Percentiles rank a stretch among this genome's conserved stretches.
Conservation (phyloP, 164 flowering plant species). For the Warburgia ugandensis region DNA sequence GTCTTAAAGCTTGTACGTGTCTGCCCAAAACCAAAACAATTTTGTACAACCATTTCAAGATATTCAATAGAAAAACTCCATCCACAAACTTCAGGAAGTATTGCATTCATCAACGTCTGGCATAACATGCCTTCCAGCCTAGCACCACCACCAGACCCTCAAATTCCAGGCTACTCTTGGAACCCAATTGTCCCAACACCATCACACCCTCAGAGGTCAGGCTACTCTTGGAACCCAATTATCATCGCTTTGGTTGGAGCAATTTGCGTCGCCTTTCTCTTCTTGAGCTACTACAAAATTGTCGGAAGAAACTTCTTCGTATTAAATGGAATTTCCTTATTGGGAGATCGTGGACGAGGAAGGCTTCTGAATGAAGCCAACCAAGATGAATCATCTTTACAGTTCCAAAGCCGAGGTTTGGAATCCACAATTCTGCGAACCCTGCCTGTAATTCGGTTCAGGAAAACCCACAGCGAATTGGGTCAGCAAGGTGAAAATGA, state of each 20-base stretch:
- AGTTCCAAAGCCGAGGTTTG: slow-evolving; percentile 28
- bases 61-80: slow-evolving; percentile 1
- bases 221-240: slow-evolving; percentile 16
- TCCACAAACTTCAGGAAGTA: background rate
- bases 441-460: slow-evolving; percentile 35
- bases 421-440: slow-evolving; percentile 19
- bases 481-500: slow-evolving; percentile 8
- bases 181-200: slow-evolving; percentile 15
- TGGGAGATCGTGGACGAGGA: slow-evolving; percentile 13
- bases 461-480: slow-evolving; percentile 16
- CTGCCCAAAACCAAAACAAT: too few species aligned
- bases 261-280: slow-evolving; percentile 19
- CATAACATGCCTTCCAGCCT: slow-evolving; percentile 16
- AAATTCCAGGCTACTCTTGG: slow-evolving; percentile 8
- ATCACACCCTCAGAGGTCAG: background rate
- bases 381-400: slow-evolving; percentile 22
- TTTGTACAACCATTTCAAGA: too few species aligned
- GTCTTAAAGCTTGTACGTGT: too few species aligned
- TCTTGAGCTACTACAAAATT: slow-evolving; percentile 25
- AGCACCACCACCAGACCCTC: slow-evolving; percentile 1
- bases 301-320: slow-evolving; percentile 11
- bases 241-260: slow-evolving; percentile 19
- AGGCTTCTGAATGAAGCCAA: slow-evolving; percentile 18
- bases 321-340: background rate
- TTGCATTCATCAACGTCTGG: background rate